A percentile compares a stretch with the other conserved stretches of the same genome.
phyloP scores from a whole-genome alignment of 352 stramenopile genomes.

The Globisporangium nagaii region DNA sequence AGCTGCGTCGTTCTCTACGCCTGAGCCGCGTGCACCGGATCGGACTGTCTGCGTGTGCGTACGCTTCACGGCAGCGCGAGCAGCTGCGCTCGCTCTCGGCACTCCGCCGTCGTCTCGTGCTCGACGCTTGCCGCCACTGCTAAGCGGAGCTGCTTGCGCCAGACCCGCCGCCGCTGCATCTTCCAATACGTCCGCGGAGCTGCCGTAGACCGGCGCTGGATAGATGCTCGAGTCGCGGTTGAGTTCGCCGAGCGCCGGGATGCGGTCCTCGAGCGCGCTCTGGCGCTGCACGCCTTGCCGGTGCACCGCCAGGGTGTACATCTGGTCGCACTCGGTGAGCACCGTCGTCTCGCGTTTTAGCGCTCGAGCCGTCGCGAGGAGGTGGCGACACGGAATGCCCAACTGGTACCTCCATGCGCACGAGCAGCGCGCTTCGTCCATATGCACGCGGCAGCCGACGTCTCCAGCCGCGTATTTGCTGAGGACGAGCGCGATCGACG shows the following conservation, averaged over 20 bases:
- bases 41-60: not conserved
- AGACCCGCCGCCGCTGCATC: not conserved
- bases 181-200: not conserved
- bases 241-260: slow-evolving; percentile 6
- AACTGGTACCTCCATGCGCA: slow-evolving; percentile 70
- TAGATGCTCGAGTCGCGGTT: slow-evolving; percentile 15
- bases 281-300: slow-evolving; percentile 1
- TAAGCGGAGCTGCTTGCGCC: not conserved
- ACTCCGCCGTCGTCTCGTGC: not conserved
- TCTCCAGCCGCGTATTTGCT: slow-evolving; percentile 31
- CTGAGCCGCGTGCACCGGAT: not conserved
- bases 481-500: slow-evolving; percentile 58
- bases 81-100: not conserved
- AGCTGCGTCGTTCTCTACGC: not conserved
- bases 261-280: slow-evolving; percentile 7
- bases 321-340: slow-evolving; percentile 54
- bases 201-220: slow-evolving; percentile 1
- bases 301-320: slow-evolving; percentile 69
- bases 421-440: slow-evolving; percentile 54
- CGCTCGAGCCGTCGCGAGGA: slow-evolving; percentile 58
- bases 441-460: slow-evolving; percentile 43
- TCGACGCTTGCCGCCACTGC: not conserved
- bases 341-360: slow-evolving; percentile 53
- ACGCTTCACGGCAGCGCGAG: not conserved
- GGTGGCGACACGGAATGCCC: slow-evolving; percentile 71